Conservation (phyloP, 345 rosid genomes). For the Aethionema arabicum region DNA sequence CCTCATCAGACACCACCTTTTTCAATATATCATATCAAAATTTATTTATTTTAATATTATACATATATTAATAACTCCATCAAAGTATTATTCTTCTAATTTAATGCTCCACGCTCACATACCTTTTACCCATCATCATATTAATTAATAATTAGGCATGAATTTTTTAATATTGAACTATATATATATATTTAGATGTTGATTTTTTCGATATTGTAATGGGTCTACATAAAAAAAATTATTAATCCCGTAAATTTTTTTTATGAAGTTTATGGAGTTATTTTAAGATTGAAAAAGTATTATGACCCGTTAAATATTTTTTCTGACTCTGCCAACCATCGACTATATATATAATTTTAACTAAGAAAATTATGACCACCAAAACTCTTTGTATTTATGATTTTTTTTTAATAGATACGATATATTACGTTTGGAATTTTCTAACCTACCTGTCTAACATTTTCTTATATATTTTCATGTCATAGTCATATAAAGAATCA, state of each 20-base stretch:
- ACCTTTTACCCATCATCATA: slow-evolving; percentile 27
- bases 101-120: slow-evolving; percentile 16
- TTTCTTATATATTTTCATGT: slow-evolving; percentile 16
- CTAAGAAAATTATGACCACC: not conserved
- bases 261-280: no score
- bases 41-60: not conserved
- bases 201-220: not conserved
- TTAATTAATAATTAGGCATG: not conserved
- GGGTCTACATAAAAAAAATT: not conserved
- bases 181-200: not conserved
- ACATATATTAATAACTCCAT: slow-evolving; percentile 1
- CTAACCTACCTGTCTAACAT: slow-evolving; percentile 20
- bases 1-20: slow-evolving; percentile 78
- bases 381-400: not conserved
- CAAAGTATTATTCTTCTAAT: not conserved
- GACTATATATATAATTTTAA: not conserved
- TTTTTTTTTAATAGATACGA: no score
- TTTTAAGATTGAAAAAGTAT: not conserved
- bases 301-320: no score
- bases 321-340: no score
- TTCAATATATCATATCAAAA: not conserved
- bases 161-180: no score
- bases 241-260: no score
- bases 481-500: slow-evolving; percentile 7
- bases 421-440: not conserved